Evolutionary conservation across 345 rosid species (phyloP).

Genomic region (Aegle marmelos): DNA sequence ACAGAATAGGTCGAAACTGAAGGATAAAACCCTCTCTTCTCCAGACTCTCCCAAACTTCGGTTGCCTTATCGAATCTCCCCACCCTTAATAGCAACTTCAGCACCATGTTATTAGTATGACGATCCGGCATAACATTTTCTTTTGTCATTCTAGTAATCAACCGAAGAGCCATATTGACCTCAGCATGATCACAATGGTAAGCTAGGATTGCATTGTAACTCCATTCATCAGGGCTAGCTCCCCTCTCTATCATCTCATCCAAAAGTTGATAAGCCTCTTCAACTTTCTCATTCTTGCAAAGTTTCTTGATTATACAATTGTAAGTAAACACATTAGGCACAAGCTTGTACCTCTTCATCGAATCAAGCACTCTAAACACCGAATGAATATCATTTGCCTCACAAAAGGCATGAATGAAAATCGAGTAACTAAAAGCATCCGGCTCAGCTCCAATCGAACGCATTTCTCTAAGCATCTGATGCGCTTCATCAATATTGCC

Average conservation of each 20-base stretch:
- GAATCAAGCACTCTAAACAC: constrained; percentile 74
- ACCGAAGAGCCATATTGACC: constrained; percentile 59
- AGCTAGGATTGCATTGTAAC: constrained; percentile 72
- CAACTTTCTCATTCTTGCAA: constrained; percentile 61
- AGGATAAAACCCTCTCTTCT: constrained; percentile 60
- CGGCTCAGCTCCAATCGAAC: constrained; percentile 45
- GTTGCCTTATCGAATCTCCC: constrained; percentile 75
- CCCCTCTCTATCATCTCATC: constrained; percentile 63
- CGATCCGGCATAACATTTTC: constrained; percentile 52
- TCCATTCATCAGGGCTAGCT: constrained; percentile 66
- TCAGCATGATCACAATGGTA: constrained; percentile 76
- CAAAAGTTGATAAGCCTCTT: constrained; percentile 67
- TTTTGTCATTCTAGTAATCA: constrained; percentile 65
- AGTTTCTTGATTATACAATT: constrained; percentile 68
- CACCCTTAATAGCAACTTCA: constrained; percentile 59
- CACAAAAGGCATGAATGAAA: constrained; percentile 69
- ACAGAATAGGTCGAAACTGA: constrained; percentile 75
- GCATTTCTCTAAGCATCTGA: constrained; percentile 56
- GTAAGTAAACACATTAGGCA: constrained; percentile 76
- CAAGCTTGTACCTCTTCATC: constrained; percentile 59
- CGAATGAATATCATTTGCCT: constrained; percentile 52
- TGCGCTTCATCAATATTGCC: constrained; percentile 64
- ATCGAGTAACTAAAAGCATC: constrained; percentile 65
- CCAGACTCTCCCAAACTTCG: constrained; percentile 80
- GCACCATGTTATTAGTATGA: constrained; percentile 80